Evolutionary conservation across 768 basidiomycete genomes (phyloP), one percentile per base, ranked within the genome.

Genomic region (Amanita polypyramis): DNA sequence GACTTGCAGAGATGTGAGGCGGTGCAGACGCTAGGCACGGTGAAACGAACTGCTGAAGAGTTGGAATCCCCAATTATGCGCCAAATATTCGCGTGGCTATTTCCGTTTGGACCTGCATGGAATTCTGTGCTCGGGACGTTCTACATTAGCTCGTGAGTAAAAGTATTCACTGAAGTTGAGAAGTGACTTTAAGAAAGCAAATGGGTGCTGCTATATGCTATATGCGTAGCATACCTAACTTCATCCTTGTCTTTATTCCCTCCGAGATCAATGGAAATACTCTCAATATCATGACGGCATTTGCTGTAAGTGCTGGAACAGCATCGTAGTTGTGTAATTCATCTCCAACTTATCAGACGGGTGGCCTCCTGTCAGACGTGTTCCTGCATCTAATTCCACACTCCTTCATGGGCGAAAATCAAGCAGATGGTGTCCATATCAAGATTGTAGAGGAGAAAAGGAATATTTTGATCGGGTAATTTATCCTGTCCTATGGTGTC

Each of bases 171-270:
- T 29, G 12, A n/a, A n/a, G 27, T 9, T 29, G 8, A 32, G 23
- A 49, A 14, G 45, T 41, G 15, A 39, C 11, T 14, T 15, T 47
- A n/a, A 47, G 21, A 35, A 21, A n/a, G 8, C 19, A 36, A 23
- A 30, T 17, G 41, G 41, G 3, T 52, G 32, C 47, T 44, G 19
- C 43, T 42, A 14, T 14, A 21, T 51, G 52, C 36, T 36, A 32
- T 35, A 35, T 23, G 32, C 33, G 33, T 60, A 93, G 90, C 32
- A 79, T 94, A 49, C 92, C 92, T 42, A 96, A 96, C 67, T 88
- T 96, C 57, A 91, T 96, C 53, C 83, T 96, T 45, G 87, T 88
- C 4, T 92, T 94, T 61, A 94, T 95, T 56, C 92, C 92, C 23
- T 85, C 86, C 45, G 73, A 91, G 62, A 90, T 95, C 58, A 81